Percentiles rank a stretch among this genome's conserved stretches.
These are phyloP conservation scores for Nemania sp. DNA, from an alignment of 2,329 filamentous ascomycete species.

Conservation along the genomic window DNA sequence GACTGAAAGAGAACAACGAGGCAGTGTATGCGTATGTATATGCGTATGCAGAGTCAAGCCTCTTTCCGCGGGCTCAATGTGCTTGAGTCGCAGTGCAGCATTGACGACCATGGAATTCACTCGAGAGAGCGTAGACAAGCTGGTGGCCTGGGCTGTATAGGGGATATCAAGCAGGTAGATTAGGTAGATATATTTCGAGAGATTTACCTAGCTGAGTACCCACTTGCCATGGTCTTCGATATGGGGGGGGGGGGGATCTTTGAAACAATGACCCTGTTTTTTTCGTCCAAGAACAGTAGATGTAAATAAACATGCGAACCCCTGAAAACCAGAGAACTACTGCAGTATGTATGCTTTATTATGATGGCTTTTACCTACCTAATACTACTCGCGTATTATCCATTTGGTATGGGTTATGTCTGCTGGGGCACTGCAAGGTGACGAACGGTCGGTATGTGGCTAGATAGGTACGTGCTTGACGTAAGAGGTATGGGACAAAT, in stretches of 20 bases:
- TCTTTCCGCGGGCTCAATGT: not conserved
- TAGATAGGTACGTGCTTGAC: not conserved
- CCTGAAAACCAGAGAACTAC: conserved; percentile 9
- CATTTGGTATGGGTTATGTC: no score
- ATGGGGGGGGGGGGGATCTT: conserved; percentile 21
- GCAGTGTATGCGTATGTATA: conserved; percentile 24
- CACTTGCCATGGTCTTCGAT: no score
- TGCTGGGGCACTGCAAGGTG: no score
- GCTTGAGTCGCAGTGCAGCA: conserved; percentile 1
- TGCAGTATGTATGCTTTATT: not conserved
- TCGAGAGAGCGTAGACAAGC: not conserved
- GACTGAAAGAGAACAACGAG: conserved; percentile 2
- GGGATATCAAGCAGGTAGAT: not conserved
- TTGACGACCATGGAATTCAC: not conserved
- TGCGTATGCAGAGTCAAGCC: conserved; percentile 13
- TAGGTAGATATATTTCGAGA: conserved; percentile 28
- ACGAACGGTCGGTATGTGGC: not conserved
- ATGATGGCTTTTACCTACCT: no score
- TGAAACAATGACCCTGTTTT: conserved; percentile 25
- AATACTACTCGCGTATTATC: no score
- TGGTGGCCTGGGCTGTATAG: not conserved
- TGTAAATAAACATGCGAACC: conserved; percentile 21
- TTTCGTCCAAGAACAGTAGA: conserved; percentile 33
- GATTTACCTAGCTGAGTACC: no score
- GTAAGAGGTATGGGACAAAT: not conserved